These are phyloP conservation scores for Hirsutella rhossiliensis DNA, from an alignment of 2,329 filamentous ascomycete genomes.

Conservation along the genomic window DNA sequence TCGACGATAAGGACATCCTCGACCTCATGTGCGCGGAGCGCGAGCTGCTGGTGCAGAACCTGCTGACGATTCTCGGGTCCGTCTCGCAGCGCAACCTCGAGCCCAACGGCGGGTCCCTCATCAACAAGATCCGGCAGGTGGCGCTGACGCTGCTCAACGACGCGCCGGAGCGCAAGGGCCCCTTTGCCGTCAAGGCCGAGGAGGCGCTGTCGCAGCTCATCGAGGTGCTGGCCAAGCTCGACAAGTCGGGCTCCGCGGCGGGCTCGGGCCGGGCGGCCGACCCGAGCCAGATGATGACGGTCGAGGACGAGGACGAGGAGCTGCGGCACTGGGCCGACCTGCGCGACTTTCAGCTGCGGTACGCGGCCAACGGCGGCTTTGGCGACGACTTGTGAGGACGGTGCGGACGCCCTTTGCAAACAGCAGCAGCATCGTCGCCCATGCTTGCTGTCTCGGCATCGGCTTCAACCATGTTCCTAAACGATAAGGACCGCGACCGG, in stretches of 20 bases:
- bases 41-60: conserved; percentile 68
- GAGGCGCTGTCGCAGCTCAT: conserved; percentile 62
- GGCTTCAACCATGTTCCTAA: too few relatives aligned
- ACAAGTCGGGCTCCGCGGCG: conserved; percentile 41
- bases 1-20: conserved; percentile 37
- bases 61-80: conserved; percentile 61
- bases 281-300: conserved; percentile 25
- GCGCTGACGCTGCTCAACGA: conserved; percentile 65
- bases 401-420: neutral
- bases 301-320: conserved; percentile 62
- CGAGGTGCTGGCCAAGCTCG: conserved; percentile 61
- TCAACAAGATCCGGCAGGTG: conserved; percentile 75
- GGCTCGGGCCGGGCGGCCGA: conserved; percentile 16
- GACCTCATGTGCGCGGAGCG: conserved; percentile 62
- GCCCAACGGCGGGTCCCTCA: conserved; percentile 50
- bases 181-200: conserved; percentile 45
- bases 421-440: neutral
- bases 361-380: conserved; percentile 53
- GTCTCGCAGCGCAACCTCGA: conserved; percentile 82
- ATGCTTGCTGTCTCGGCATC: neutral
- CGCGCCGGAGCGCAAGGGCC: conserved; percentile 36
- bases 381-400: conserved; percentile 10
- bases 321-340: conserved; percentile 67
- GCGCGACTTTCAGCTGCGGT: conserved; percentile 64
- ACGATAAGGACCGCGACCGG: too few relatives aligned